Conservation (phyloP, 108 stramenopile species). For the Asterionellopsis glacialis region DNA sequence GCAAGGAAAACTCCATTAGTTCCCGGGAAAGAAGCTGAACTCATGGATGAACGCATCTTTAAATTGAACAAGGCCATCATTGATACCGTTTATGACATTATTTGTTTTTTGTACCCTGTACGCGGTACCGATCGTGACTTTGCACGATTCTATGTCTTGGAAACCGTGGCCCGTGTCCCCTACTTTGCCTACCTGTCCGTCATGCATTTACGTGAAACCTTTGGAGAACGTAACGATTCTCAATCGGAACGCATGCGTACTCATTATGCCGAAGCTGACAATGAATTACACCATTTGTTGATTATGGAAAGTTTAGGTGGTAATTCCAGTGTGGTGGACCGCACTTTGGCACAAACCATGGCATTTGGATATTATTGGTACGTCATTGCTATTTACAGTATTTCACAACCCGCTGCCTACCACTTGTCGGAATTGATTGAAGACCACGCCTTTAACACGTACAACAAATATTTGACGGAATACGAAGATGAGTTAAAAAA, state of each 20-base stretch:
- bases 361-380: slow-evolving; percentile 79
- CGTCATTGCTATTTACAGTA: slow-evolving; percentile 46
- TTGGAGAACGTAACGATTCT: slow-evolving; percentile 19
- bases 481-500: slow-evolving; percentile 50
- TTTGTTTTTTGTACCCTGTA: slow-evolving; percentile 48
- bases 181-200: slow-evolving; percentile 60
- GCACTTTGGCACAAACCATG: slow-evolving; percentile 80
- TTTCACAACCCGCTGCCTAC: slow-evolving; percentile 49
- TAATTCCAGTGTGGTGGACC: slow-evolving; percentile 55
- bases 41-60: slow-evolving; percentile 48
- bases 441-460: slow-evolving; percentile 79
- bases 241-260: slow-evolving; percentile 31
- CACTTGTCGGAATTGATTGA: slow-evolving; percentile 75
- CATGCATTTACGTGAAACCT: slow-evolving; percentile 56
- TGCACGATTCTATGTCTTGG: slow-evolving; percentile 53
- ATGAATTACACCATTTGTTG: slow-evolving; percentile 84
- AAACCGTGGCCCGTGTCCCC: slow-evolving; percentile 62
- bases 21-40: not conserved
- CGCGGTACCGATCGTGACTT: slow-evolving; percentile 8
- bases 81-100: slow-evolving; percentile 46
- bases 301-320: slow-evolving; percentile 93
- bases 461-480: slow-evolving; percentile 61
- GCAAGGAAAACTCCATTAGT: too few species aligned
- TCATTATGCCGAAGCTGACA: slow-evolving; percentile 82
- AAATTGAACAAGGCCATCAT: slow-evolving; percentile 47